phyloP scores from a whole-genome alignment of 202 grass and related monocot species.

The Elaeis oleifera region DNA sequence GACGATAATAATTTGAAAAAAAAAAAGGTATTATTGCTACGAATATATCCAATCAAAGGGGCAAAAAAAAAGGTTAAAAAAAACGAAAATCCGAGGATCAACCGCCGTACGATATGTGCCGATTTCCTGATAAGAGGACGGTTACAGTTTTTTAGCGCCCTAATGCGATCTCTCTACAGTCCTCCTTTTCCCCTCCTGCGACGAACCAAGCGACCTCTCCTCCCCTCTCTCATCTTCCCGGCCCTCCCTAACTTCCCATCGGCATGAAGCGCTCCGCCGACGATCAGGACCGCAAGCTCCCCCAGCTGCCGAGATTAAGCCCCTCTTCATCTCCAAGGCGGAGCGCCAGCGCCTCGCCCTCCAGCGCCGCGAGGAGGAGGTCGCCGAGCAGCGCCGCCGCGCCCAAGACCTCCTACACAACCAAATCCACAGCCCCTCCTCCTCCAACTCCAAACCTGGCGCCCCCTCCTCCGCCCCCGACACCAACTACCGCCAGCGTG shows the following conservation, averaged over 20 bases:
- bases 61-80: too few relatives aligned
- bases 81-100: too few relatives aligned
- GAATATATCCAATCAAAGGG: too few relatives aligned
- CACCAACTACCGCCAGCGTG: slow-evolving; percentile 28
- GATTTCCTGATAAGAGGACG: too few relatives aligned
- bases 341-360: slow-evolving; percentile 73
- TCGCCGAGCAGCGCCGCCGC: slow-evolving; percentile 64
- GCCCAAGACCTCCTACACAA: slow-evolving; percentile 47
- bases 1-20: too few relatives aligned
- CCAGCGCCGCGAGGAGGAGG: slow-evolving; percentile 64
- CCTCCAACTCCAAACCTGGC: slow-evolving; percentile 20
- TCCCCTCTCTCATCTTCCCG: too few relatives aligned
- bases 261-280: slow-evolving; percentile 74
- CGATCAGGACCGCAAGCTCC: slow-evolving; percentile 43
- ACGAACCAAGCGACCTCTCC: slow-evolving; percentile 9
- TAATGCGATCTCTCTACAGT: too few relatives aligned
- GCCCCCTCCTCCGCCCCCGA: slow-evolving; percentile 19
- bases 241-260: too few relatives aligned
- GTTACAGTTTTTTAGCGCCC: too few relatives aligned
- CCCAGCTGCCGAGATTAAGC: slow-evolving; percentile 18
- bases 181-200: slow-evolving; percentile 16
- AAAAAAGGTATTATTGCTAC: too few relatives aligned
- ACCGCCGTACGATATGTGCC: too few relatives aligned
- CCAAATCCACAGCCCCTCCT: slow-evolving; percentile 11
- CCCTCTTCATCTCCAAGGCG: slow-evolving; percentile 64